Evolutionary conservation across 1,284 basidiomycete species (phyloP).

Genomic region (Caloboletus firmus): DNA sequence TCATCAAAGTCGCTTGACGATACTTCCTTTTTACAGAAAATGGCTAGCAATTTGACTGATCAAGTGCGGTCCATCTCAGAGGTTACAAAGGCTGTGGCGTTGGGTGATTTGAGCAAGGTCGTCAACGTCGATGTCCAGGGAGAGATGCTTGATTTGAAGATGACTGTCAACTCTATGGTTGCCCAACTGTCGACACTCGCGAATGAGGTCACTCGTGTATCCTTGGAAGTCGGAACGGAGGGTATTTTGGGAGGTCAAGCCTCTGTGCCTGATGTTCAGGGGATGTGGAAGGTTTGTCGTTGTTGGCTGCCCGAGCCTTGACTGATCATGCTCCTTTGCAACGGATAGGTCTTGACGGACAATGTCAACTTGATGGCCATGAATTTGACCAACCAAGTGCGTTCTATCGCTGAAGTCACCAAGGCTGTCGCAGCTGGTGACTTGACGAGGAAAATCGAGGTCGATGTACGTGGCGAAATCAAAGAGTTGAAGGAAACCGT

Average conservation of each 20-base stretch:
- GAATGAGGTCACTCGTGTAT: slow-evolving; percentile 84
- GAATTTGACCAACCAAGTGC: slow-evolving; percentile 91
- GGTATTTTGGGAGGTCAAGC: slow-evolving; percentile 96
- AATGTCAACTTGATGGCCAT: slow-evolving; percentile 90
- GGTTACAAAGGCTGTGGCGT: slow-evolving; percentile 95
- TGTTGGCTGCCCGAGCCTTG: neutral
- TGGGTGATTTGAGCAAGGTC: slow-evolving; percentile 86
- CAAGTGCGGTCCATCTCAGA: slow-evolving; percentile 97
- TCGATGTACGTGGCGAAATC: slow-evolving; percentile 90
- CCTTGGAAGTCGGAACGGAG: slow-evolving; percentile 91
- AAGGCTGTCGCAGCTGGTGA: slow-evolving; percentile 91
- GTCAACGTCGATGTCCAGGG: slow-evolving; percentile 97
- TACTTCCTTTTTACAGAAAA: slow-evolving; percentile 52
- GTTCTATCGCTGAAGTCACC: slow-evolving; percentile 82
- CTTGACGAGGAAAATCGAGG: slow-evolving; percentile 86
- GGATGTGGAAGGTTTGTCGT: slow-evolving; percentile 80
- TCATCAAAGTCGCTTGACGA: slow-evolving; percentile 25
- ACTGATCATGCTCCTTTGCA: neutral
- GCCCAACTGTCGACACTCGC: slow-evolving; percentile 81
- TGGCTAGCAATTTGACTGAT: slow-evolving; percentile 90
- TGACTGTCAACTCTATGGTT: slow-evolving; percentile 92
- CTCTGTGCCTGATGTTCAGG: slow-evolving; percentile 82
- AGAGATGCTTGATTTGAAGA: slow-evolving; percentile 94
- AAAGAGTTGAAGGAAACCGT: slow-evolving; percentile 85
- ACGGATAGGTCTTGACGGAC: slow-evolving; percentile 61